Evolutionary conservation across 2,329 filamentous ascomycete species (phyloP), one percentile per base, ranked within the genome.

Genomic region (Colletotrichum sp.): DNA sequence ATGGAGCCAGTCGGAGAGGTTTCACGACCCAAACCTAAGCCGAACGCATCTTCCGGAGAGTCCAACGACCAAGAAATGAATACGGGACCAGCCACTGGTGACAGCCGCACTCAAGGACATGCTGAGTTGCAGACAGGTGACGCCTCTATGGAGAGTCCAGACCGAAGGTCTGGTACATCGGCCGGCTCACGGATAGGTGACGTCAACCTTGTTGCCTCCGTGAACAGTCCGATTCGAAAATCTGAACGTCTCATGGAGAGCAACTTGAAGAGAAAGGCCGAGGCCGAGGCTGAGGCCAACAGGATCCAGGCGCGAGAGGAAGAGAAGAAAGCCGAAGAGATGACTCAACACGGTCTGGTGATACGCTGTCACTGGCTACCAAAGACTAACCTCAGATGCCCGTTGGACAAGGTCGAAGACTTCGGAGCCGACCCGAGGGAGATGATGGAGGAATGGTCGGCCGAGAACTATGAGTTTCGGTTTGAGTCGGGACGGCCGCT

Each of bases 1-100:
- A 2, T 47, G 38, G 3, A 47, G 38, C 38, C 38, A 47, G 5
- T 47, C 11, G 0, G 18, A 0, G 9, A 43, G 0, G n/a, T 3
- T 43, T 6, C 5, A 5, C 38, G 11, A 4, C 38, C 0, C 38
- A 21, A 47, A 2, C 18, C 38, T 3, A 5, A 47, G 18, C 0
- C 2, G 38, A 47, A 6, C 3, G 18, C 18, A 47, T 5, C 3
- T 43, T 18, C 38, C 5, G 18, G 18, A 43, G 18, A 43, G 9
- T 11, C 38, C 38, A 12, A 43, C 18, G 9, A 0, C 18, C 38
- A 43, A 7, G 18, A 6, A n/a, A 43, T 43, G 5, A n/a, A n/a
- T 4, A n/a, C 38, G 16, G 38, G 8, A 43, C 8, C 38, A 11
- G 8, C 38, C 18, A 43, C 38, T n/a, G 18, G 8, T 43, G 18